Evolutionary conservation across 768 basidiomycete species (phyloP), one percentile per base, ranked within the genome.

Genomic region (Leccinum uliginosum): DNA sequence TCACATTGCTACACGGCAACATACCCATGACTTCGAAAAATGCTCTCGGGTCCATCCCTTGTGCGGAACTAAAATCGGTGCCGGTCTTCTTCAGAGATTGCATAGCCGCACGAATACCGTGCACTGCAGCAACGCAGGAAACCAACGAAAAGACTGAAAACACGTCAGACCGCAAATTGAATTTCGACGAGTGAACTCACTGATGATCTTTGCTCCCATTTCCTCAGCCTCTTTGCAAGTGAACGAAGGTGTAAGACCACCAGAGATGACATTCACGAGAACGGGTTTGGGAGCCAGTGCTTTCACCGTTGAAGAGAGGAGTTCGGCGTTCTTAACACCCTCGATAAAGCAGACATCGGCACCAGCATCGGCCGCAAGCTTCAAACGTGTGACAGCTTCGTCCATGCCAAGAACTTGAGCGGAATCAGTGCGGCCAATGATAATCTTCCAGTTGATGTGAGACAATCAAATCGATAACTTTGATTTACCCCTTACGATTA

Each of bases 331-430:
- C 69, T 82, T 82, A 27, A 89, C 87, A 43, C 89, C 88, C 68
- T 90, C 88, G 34, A 89, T 89, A 71, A 91, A 91, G 69, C 87
- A 89, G 12, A 87, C 87, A 64, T 91, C 88, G 0, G 88, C 88
- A 29, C 88, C 88, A 10, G 80, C 84, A 56, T 84, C 85, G 1
- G 86, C 80, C 9, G 88, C 88, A 21, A 89, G 78, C 68, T 85
- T 82, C 57, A 90, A 74, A 27, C 88, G 81, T 9, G 65, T 71
- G 50, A 88, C 55, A 0, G 87, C 87, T 71, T 89, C 88, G 24
- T 89, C 86, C 86, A 89, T 89, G 27, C 87, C 88, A 27, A 87
- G 76, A 7, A 85, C 86, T 67, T 90, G 88, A 1, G 87, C 87
- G 2, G 87, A 87, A 67, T 90, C 88, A 3, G 88, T 89, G 48